These are phyloP conservation scores for Lipomyces japonicus DNA, from an alignment of 805 yeast species.

Conservation along the genomic window DNA sequence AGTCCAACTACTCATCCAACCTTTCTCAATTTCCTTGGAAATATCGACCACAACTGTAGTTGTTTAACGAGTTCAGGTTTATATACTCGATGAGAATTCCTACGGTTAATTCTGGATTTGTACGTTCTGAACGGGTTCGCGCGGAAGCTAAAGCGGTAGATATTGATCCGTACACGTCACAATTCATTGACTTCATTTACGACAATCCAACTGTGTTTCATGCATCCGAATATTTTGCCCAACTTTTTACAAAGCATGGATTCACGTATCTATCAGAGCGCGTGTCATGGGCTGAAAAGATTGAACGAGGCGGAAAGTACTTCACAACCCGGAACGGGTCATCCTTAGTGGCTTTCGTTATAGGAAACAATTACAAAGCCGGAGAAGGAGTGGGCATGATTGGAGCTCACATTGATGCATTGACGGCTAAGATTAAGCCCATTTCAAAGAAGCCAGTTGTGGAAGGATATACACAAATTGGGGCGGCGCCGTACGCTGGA, in stretches of 20 bases:
- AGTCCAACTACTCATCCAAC: too few relatives aligned
- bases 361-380: conserved; percentile 68
- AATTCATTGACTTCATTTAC: conserved; percentile 4
- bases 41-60: too few relatives aligned
- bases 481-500: conserved; percentile 80
- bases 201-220: conserved; percentile 49
- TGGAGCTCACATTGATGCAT: conserved; percentile 50
- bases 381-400: conserved; percentile 54
- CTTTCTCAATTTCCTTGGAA: too few relatives aligned
- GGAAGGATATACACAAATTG: conserved; percentile 64
- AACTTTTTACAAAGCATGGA: conserved; percentile 49
- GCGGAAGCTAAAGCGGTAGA: background rate
- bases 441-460: background rate
- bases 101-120: too few relatives aligned
- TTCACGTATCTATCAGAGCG: conserved; percentile 59
- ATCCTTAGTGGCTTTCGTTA: conserved; percentile 78
- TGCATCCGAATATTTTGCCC: conserved; percentile 65
- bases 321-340: conserved; percentile 86
- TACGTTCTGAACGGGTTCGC: background rate
- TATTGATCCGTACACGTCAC: conserved; percentile 1
- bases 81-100: too few relatives aligned
- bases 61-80: too few relatives aligned
- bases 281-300: conserved; percentile 41
- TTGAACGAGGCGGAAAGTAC: conserved; percentile 31
- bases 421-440: conserved; percentile 32